Base-by-base conservation (phyloP, 2,329 filamentous ascomycete species). In the Davidsoniella eucalypti region DNA sequence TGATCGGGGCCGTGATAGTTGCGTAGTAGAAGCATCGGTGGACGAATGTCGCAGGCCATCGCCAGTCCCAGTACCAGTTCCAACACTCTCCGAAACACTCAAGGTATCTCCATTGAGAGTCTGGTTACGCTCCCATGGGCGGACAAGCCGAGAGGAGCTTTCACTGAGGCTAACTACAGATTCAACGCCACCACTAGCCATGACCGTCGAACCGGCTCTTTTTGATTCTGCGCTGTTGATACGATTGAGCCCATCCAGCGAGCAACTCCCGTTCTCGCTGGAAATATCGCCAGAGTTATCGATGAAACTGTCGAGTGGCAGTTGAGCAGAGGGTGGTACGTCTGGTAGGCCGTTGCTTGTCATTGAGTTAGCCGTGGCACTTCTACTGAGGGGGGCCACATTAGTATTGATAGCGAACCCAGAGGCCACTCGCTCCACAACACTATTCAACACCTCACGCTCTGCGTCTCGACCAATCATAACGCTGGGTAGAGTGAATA, bases 381-480 rank as follows among this genome's bases (percentile, higher is more conserved):
- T 53, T 23, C 52, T 40, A 40, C 48, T 53, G 21, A 53, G 41
- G 29, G 52, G 44, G 3, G 21, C 48, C 18, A 50, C 43, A 9
- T 47, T 50, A 7, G 51, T 37, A 14, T 50, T 65, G 42, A 71
- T 59, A 7, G 68, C 60, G 52, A 88, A 83, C 33, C 73, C 79
- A 59, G 71, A 78, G 17, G 84, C 76, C 45, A 87, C 82, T 44
- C 78, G 80, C 55, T 93, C 81, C 46, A 95, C 85, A 36, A 92
- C 74, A 56, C 71, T 74, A 38, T 87, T 65, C 7, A 95, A 75
- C 37, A 75, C 74, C 44, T 80, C 70, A 40, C 78, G 78, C 61
- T 94, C 86, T 54, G 76, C 70, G 26, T 81, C 71, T 36, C 88
- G 77, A 3, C 90, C 90, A 56, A 94, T 84, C 71, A 93, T 87